A percentile compares a stretch with the other conserved stretches of the same genome.
Conservation (phyloP, 1,139 yeast species). For the Kodamaea plutei region DNA sequence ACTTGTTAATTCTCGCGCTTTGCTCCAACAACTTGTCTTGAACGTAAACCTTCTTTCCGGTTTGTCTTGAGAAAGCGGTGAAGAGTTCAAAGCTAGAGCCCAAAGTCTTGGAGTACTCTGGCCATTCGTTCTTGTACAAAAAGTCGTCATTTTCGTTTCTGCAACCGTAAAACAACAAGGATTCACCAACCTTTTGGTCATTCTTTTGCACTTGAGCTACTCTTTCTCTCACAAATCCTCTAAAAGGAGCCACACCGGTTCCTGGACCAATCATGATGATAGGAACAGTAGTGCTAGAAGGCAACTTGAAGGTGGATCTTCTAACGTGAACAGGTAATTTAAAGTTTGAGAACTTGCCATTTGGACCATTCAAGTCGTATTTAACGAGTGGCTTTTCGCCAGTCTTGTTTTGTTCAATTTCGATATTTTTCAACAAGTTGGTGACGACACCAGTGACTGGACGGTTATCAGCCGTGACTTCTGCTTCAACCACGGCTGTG, state of each 20-base stretch:
- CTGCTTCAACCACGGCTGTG: slow-evolving; percentile 91
- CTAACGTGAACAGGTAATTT: slow-evolving; percentile 90
- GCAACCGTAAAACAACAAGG: slow-evolving; percentile 81
- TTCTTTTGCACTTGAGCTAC: slow-evolving; percentile 31
- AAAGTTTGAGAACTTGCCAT: slow-evolving; percentile 49
- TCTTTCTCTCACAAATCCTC: slow-evolving; percentile 89
- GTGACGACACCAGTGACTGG: slow-evolving; percentile 83
- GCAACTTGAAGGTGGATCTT: slow-evolving; percentile 91
- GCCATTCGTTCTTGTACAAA: slow-evolving; percentile 86
- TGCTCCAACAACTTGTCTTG: slow-evolving; percentile 73
- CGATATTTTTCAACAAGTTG: slow-evolving; percentile 74
- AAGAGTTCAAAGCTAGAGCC: slow-evolving; percentile 66
- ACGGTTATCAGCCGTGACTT: slow-evolving; percentile 40
- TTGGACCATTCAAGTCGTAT: slow-evolving; percentile 81
- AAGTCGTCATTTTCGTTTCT: slow-evolving; percentile 73
- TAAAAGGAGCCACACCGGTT: slow-evolving; percentile 96
- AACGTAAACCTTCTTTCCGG: slow-evolving; percentile 71
- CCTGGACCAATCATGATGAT: slow-evolving; percentile 96
- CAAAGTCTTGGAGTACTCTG: slow-evolving; percentile 56
- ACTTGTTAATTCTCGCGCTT: slow-evolving; percentile 49
- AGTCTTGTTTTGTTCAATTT: slow-evolving; percentile 55
- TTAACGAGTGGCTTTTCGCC: slow-evolving; percentile 44
- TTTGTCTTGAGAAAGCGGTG: slow-evolving; percentile 85
- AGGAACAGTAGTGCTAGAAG: slow-evolving; percentile 81
- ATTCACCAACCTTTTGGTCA: slow-evolving; percentile 61